Percentiles rank a stretch among this genome's conserved stretches.
Evolutionary conservation across 495 filamentous ascomycete species (phyloP).

Genomic region (Podospora didyma): DNA sequence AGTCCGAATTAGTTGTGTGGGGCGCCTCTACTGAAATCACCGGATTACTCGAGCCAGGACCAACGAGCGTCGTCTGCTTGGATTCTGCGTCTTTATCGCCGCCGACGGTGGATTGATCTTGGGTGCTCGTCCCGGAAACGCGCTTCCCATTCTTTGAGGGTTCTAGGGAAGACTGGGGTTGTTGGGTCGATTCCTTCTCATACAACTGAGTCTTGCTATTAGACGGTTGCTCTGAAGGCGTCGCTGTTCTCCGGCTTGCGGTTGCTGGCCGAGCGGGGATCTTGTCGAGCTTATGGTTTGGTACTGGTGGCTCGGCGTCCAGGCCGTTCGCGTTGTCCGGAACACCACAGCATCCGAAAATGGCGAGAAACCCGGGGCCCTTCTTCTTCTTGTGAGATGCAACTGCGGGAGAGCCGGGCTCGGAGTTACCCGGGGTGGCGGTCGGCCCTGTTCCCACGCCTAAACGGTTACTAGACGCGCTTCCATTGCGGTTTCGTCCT

Average conservation of each 20-base stretch:
- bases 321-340: conserved; percentile 59
- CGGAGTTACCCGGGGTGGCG: conserved; percentile 41
- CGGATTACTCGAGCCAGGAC: conserved; percentile 31
- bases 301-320: conserved; percentile 57
- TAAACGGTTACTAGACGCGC: conserved; percentile 52
- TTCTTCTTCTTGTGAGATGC: conserved; percentile 55
- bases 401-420: conserved; percentile 42
- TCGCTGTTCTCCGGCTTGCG: conserved; percentile 51
- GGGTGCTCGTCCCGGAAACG: conserved; percentile 37
- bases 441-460: conserved; percentile 44
- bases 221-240: conserved; percentile 52
- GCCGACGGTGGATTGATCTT: conserved; percentile 40
- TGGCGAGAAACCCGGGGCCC: conserved; percentile 61
- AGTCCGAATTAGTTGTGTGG: conserved; percentile 16
- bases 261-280: conserved; percentile 49
- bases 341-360: conserved; percentile 77
- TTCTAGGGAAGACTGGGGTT: conserved; percentile 27
- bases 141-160: conserved; percentile 35
- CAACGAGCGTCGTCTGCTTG: conserved; percentile 42
- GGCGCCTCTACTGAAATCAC: conserved; percentile 44
- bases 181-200: conserved; percentile 39
- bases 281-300: conserved; percentile 61
- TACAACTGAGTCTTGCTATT: conserved; percentile 43
- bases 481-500: conserved; percentile 63
- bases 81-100: conserved; percentile 42